Percentiles rank a stretch among this genome's conserved stretches.
These are phyloP conservation scores for Punica granatum DNA, from an alignment of 345 rosid species.

Conservation along the genomic window DNA sequence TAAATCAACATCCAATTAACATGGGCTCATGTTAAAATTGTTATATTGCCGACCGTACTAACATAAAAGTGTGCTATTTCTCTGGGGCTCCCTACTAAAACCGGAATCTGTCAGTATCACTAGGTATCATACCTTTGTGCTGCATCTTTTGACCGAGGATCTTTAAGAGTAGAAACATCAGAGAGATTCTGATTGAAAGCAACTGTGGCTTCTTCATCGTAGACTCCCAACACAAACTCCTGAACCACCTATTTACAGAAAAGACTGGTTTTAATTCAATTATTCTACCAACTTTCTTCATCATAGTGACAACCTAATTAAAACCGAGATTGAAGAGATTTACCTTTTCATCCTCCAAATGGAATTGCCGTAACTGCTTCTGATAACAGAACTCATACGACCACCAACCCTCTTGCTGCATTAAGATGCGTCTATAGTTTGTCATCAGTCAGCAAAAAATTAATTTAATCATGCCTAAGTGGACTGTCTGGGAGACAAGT, in stretches of 20 bases:
- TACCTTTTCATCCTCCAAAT: slow-evolving; percentile 68
- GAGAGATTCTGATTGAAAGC: slow-evolving; percentile 68
- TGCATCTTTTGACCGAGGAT: slow-evolving; percentile 78
- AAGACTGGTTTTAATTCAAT: neutral
- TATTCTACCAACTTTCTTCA: neutral
- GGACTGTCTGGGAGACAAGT: slow-evolving; percentile 3
- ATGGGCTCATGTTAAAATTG: neutral
- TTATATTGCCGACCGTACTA: neutral
- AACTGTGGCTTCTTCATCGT: slow-evolving; percentile 72
- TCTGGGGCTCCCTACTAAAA: neutral
- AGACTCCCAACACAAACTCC: slow-evolving; percentile 71
- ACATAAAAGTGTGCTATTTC: neutral
- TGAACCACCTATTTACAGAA: slow-evolving; percentile 54
- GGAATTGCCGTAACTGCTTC: slow-evolving; percentile 51
- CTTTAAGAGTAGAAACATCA: slow-evolving; percentile 59
- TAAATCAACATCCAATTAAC: neutral
- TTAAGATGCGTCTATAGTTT: neutral
- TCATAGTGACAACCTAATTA: neutral
- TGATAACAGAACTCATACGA: slow-evolving; percentile 85
- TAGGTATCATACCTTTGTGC: slow-evolving; percentile 50
- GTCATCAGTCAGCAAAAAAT: neutral
- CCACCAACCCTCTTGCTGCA: slow-evolving; percentile 99
- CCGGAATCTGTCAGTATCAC: neutral
- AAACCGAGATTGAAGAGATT: slow-evolving; percentile 1
- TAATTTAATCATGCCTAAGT: neutral